These are phyloP conservation scores for Globisporangium carolinianum DNA, from an alignment of 352 stramenopile genomes.

Conservation along the genomic window DNA sequence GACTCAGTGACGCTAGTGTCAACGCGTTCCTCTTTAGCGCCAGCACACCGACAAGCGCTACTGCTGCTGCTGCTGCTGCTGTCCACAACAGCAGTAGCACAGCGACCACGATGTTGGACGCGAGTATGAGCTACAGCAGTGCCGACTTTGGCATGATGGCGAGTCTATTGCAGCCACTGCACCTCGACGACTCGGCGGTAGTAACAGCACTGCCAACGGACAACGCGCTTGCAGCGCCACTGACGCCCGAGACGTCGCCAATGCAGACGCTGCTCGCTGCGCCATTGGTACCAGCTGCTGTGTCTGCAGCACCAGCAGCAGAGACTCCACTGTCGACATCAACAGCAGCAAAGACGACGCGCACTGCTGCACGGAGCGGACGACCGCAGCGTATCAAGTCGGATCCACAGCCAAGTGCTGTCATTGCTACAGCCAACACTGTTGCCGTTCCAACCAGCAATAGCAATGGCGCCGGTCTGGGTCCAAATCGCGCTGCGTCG, in stretches of 20 bases:
- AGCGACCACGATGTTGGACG: background rate
- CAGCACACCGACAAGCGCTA: background rate
- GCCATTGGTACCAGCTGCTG: background rate
- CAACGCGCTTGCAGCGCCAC: background rate
- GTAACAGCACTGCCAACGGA: too few species aligned
- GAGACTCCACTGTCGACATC: background rate
- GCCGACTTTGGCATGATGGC: slow-evolving; percentile 11
- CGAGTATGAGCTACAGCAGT: background rate
- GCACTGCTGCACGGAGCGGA: background rate
- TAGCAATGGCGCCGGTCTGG: too few species aligned
- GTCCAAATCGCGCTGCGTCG: slow-evolving; percentile 4
- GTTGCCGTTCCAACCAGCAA: too few species aligned
- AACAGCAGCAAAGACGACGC: background rate
- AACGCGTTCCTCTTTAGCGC: slow-evolving; percentile 3
- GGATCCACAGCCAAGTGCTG: background rate
- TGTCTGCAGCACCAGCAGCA: background rate
- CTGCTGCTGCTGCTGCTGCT: background rate
- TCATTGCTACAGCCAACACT: too few species aligned
- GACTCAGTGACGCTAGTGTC: background rate
- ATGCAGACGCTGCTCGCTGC: slow-evolving; percentile 12
- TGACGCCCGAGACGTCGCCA: background rate
- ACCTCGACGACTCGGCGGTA: slow-evolving; percentile 3
- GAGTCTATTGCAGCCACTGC: slow-evolving; percentile 12
- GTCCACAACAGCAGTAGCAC: background rate
- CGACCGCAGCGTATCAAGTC: background rate